Evolutionary conservation across 1,139 yeast species (phyloP).

Genomic region (Suhomyces yuchorum): DNA sequence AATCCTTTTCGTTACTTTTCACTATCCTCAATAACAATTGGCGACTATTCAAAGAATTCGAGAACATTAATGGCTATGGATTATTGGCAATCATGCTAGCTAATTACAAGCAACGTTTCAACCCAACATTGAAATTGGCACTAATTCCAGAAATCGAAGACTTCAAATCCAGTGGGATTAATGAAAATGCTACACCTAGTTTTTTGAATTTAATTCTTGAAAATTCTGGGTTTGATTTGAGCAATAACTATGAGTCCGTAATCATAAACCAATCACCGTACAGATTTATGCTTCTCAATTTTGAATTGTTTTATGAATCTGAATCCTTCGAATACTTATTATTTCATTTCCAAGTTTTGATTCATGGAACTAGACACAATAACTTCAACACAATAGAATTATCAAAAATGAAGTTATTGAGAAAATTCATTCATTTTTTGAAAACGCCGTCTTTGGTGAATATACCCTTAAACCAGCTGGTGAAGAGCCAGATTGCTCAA

Average conservation of each 20-base stretch:
- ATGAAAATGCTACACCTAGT: conserved; percentile 6
- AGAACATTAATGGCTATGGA: conserved; percentile 45
- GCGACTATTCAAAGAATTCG: conserved; percentile 46
- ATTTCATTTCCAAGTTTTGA: conserved; percentile 57
- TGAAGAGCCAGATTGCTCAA: conserved; percentile 22
- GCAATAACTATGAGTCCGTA: conserved; percentile 30
- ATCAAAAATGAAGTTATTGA: conserved; percentile 54
- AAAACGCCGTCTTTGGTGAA: conserved; percentile 30
- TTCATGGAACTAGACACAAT: conserved; percentile 51
- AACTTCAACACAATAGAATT: conserved; percentile 54
- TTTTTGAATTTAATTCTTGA: conserved; percentile 27
- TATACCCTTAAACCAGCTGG: conserved; percentile 16
- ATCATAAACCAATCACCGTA: conserved; percentile 35
- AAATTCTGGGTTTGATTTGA: conserved; percentile 30
- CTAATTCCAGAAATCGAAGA: conserved; percentile 4
- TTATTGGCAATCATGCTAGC: conserved; percentile 35
- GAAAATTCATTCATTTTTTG: conserved; percentile 54
- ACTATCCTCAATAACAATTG: conserved; percentile 36
- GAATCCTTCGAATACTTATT: conserved; percentile 53
- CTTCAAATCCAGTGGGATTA: neutral
- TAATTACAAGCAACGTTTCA: conserved; percentile 30
- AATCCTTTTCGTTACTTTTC: conserved; percentile 30
- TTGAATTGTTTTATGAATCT: conserved; percentile 38
- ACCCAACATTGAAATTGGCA: conserved; percentile 23
- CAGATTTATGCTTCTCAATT: conserved; percentile 34